phyloP scores from a whole-genome alignment of 2,329 filamentous ascomycete genomes.

The Fusarium pseudocircinatum region DNA sequence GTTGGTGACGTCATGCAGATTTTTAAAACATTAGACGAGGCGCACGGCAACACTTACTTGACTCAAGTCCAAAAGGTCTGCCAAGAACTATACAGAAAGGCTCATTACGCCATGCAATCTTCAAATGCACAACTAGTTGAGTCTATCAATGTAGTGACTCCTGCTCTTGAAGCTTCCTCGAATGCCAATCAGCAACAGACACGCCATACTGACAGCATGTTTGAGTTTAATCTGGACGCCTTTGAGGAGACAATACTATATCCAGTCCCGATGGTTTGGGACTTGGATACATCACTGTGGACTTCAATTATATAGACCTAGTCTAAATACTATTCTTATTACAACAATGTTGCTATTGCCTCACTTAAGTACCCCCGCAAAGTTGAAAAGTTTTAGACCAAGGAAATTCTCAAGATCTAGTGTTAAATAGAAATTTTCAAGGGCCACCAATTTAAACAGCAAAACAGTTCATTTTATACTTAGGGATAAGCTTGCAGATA shows the following conservation, averaged over 20 bases:
- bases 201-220: background rate
- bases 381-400: accelerated
- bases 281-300: background rate
- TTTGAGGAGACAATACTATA: background rate
- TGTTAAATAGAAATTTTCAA: accelerated
- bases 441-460: accelerated
- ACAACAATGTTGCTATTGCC: accelerated
- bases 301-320: background rate
- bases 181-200: background rate
- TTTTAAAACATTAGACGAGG: background rate
- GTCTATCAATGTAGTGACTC: background rate
- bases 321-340: too few relatives aligned
- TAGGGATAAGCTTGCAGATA: accelerated
- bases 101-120: background rate
- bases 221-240: background rate
- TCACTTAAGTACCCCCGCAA: accelerated
- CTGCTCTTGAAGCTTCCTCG: background rate
- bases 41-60: background rate
- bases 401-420: accelerated
- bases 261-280: background rate
- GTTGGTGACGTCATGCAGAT: background rate
- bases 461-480: accelerated
- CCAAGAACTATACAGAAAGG: background rate
- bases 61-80: background rate
- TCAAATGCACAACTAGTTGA: background rate